A percentile compares a stretch with the other conserved stretches of the same genome.
Evolutionary conservation across 1,139 yeast genomes (phyloP).

Genomic region (Geotrichum aggregatum): DNA sequence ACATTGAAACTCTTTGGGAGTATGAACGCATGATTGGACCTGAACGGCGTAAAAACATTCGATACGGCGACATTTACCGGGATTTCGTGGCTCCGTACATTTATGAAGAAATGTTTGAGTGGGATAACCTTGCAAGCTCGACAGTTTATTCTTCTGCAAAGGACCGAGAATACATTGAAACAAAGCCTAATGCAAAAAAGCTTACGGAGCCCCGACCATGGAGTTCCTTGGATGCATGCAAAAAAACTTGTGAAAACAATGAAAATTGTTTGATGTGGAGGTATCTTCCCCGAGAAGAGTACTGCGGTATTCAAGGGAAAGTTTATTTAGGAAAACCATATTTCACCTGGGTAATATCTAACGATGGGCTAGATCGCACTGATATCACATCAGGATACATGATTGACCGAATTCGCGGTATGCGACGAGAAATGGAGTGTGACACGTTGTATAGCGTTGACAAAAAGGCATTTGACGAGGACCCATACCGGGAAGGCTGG

Average conservation of each 20-base stretch:
- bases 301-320: conserved; percentile 25
- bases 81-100: conserved; percentile 38
- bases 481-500: conserved; percentile 15
- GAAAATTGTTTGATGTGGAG: conserved; percentile 31
- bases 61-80: conserved; percentile 35
- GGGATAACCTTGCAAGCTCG: conserved; percentile 33
- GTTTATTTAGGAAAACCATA: conserved; percentile 16
- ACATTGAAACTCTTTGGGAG: conserved; percentile 38
- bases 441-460: conserved; percentile 5
- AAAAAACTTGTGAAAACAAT: conserved; percentile 26
- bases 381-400: conserved; percentile 11
- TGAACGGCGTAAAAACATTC: conserved; percentile 30
- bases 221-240: conserved; percentile 28
- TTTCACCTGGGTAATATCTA: conserved; percentile 7
- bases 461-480: conserved; percentile 4
- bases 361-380: conserved; percentile 8
- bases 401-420: conserved; percentile 9
- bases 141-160: conserved; percentile 20
- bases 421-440: conserved; percentile 9
- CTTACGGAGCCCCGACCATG: conserved; percentile 26
- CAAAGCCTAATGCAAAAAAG: conserved; percentile 19
- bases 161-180: conserved; percentile 21
- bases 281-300: conserved; percentile 24
- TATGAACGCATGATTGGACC: conserved; percentile 36
- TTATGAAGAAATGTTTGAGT: conserved; percentile 27